Evolutionary conservation across 1,139 yeast genomes (phyloP).

Genomic region (Candida labiduridarum): DNA sequence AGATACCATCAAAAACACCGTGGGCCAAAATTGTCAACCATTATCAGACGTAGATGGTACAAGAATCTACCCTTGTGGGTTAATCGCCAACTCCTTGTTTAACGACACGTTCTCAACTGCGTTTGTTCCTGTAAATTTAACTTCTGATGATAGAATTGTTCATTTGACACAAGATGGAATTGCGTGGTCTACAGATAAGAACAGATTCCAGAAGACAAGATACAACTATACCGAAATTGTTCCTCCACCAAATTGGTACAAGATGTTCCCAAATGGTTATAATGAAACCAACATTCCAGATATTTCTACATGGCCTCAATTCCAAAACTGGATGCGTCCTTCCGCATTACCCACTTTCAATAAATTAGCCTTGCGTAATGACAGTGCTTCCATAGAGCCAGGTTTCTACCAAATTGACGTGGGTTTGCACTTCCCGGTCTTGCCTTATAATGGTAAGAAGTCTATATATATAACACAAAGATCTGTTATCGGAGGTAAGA

Average conservation of each 20-base stretch:
- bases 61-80: conserved; percentile 72
- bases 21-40: conserved; percentile 89
- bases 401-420: conserved; percentile 76
- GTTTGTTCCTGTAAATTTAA: conserved; percentile 39
- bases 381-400: conserved; percentile 54
- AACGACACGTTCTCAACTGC: conserved; percentile 64
- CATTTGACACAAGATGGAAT: conserved; percentile 57
- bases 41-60: conserved; percentile 60
- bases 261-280: conserved; percentile 69
- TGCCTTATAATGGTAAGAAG: conserved; percentile 80
- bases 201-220: conserved; percentile 59
- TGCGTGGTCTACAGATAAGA: conserved; percentile 67
- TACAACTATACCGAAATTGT: conserved; percentile 62
- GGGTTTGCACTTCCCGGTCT: conserved; percentile 88
- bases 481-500: conserved; percentile 89
- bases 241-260: conserved; percentile 80
- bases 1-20: conserved; percentile 59
- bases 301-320: conserved; percentile 60
- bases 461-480: conserved; percentile 79
- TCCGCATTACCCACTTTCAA: conserved; percentile 87
- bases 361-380: conserved; percentile 81
- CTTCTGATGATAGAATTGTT: conserved; percentile 36
- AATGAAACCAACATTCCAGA: conserved; percentile 65
- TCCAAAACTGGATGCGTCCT: conserved; percentile 98
- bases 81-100: conserved; percentile 75